Base-by-base conservation (phyloP, 352 stramenopile species). In the Phytophthora ohioensis region DNA sequence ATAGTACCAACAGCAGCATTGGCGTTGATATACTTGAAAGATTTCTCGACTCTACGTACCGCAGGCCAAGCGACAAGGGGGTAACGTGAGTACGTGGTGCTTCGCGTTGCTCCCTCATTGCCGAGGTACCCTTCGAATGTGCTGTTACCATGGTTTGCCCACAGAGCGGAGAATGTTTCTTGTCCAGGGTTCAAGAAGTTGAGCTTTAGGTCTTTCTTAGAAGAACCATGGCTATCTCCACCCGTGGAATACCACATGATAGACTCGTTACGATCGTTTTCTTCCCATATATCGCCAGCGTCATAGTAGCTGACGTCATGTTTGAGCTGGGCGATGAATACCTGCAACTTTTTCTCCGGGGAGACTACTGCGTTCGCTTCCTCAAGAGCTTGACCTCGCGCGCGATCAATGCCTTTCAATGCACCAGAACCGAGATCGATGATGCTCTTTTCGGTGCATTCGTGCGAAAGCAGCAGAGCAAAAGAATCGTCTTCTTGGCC, bases 251-350 rank as follows among this genome's bases (percentile, higher is more conserved):
- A 59, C 39, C n/a, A 41, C 17, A 4, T 21, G 31, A 57, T 56
- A 31, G 12, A 32, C 5, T 60, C 21, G 2, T 60, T 3, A 3
- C 3, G 6, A 21, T 7, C 39, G 13, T 10, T 4, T 13, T 63
- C 21, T 35, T 56, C n/a, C 39, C 7, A 41, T 13, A 43, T 45
- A 56, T 43, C 34, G 5, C 46, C 57, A 35, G 21, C 15, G 5
- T 64, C 46, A 10, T 43, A 58, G 38, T 52, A 64, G 39, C 27
- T 48, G 15, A 64, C 32, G 10, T 35, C 30, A 12, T 64, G 57
- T 5, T 47, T 60, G 1, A 73, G 43, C 34, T 71, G 8, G 3
- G 51, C 67, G 7, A 70, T 67, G 41, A 53, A 67, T 32, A 75
- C 64, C 4, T 43, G 31, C n/a, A 64, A 30, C 3, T 41, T 48